Evolutionary conservation across 257 asterid genomes (phyloP).

Genomic region (Forsythia suspensa): DNA sequence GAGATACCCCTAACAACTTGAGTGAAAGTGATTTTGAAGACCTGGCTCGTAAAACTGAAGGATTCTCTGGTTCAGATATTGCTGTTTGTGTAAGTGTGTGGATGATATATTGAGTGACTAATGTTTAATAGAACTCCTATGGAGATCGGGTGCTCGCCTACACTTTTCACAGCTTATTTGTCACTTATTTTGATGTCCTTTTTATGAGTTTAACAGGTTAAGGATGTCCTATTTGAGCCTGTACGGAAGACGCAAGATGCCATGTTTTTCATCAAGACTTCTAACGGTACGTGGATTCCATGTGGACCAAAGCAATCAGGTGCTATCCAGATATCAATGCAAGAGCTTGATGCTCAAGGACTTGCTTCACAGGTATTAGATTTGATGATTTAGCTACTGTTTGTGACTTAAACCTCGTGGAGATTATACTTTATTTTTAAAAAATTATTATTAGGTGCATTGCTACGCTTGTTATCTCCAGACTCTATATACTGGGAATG

Average conservation of each 20-base stretch:
- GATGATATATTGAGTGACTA: conserved; percentile 3
- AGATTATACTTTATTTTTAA: background rate
- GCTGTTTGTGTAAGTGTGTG: conserved; percentile 65
- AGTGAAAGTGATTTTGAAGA: conserved; percentile 67
- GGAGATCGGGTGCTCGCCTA: background rate
- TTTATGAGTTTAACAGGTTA: conserved; percentile 55
- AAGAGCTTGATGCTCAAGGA: conserved; percentile 82
- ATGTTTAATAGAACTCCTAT: background rate
- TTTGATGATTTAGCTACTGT: background rate
- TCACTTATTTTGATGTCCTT: background rate
- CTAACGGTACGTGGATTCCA: conserved; percentile 74
- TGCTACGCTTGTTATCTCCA: background rate
- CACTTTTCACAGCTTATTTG: background rate
- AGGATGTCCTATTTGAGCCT: conserved; percentile 95
- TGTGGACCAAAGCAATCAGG: conserved; percentile 92
- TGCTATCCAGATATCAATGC: conserved; percentile 82
- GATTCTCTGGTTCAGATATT: conserved; percentile 80
- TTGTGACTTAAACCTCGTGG: background rate
- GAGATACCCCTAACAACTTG: conserved; percentile 77
- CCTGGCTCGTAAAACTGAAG: conserved; percentile 67
- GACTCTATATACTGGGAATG: background rate
- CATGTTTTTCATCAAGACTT: conserved; percentile 60
- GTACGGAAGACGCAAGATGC: conserved; percentile 98
- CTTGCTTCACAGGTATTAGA: conserved; percentile 72
- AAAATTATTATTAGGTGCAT: background rate